Evolutionary conservation across 148 eudicot genomes (phyloP).

Genomic region (Heliamphora exappendiculata): DNA sequence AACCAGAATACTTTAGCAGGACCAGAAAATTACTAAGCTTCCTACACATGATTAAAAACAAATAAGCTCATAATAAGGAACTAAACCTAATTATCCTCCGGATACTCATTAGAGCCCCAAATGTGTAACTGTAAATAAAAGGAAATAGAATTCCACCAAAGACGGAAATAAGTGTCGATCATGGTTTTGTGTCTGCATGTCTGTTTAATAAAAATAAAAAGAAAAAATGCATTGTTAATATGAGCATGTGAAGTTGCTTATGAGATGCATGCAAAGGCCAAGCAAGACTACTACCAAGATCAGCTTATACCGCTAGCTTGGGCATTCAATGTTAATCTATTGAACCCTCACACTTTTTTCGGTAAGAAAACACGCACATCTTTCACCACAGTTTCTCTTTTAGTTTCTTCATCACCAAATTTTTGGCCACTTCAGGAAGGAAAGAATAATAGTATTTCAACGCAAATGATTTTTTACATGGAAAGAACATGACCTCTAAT

Average conservation of each 20-base stretch:
- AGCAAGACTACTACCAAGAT: not conserved
- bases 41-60: not conserved
- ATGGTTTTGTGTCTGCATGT: not conserved
- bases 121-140: not conserved
- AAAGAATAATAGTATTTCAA: not conserved
- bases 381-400: not conserved
- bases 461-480: not conserved
- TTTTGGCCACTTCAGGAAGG: not conserved
- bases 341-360: not conserved
- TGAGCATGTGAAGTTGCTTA: not conserved
- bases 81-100: not conserved
- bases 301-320: not conserved
- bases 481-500: not conserved
- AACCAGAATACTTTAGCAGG: not conserved
- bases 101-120: not conserved
- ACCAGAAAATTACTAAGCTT: not conserved
- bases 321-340: not conserved
- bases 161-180: not conserved
- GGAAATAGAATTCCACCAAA: not conserved
- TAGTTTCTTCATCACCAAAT: not conserved
- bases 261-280: not conserved
- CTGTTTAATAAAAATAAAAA: too few relatives aligned
- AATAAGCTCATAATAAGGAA: not conserved
- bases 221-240: not conserved
- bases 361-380: not conserved